Conservation (phyloP, 2,329 filamentous ascomycete species). For the Colletotrichum incanum region DNA sequence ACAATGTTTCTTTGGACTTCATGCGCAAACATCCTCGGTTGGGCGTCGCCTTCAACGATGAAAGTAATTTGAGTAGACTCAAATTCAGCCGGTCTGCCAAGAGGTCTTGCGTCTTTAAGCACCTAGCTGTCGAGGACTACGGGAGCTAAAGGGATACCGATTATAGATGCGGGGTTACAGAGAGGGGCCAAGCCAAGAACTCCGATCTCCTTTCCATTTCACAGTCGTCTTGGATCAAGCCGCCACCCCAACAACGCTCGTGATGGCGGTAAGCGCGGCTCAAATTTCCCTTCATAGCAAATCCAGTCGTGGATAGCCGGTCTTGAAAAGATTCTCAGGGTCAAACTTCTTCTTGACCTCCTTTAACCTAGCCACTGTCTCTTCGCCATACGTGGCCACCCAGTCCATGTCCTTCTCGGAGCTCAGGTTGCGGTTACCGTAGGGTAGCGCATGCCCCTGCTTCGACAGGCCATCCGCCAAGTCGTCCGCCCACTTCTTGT, state of each 20-base stretch:
- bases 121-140: background rate
- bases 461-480: constrained; percentile 48
- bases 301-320: constrained; percentile 18
- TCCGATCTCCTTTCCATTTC: background rate
- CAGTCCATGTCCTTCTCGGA: constrained; percentile 45
- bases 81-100: background rate
- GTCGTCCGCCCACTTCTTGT: constrained; percentile 45
- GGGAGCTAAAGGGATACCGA: background rate
- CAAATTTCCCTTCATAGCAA: background rate
- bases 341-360: constrained; percentile 41
- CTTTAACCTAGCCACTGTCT: constrained; percentile 45
- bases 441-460: constrained; percentile 52
- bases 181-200: background rate
- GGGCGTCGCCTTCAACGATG: background rate
- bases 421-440: constrained; percentile 39
- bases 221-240: background rate
- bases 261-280: background rate
- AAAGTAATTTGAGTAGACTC: background rate
- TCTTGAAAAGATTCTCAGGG: constrained; percentile 40
- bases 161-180: background rate
- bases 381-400: constrained; percentile 49
- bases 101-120: background rate
- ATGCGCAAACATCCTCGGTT: background rate
- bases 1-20: background rate
- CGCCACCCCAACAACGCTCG: background rate